Percentiles rank a stretch among this genome's conserved stretches.
Conservation (phyloP, 257 asterid genomes). For the Penstemon barbatus region DNA sequence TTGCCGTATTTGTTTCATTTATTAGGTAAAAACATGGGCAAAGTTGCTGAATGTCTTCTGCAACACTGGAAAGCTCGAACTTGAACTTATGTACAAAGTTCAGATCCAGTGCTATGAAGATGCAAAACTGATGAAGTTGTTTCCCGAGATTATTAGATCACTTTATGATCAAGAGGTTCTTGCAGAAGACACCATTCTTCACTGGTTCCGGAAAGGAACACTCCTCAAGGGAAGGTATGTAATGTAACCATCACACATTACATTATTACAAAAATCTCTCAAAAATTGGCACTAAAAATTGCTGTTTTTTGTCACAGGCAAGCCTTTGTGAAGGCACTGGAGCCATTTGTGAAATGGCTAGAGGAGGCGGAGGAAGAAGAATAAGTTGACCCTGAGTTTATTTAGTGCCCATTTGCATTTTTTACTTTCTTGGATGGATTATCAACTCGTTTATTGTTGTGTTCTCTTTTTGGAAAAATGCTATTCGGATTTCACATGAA, state of each 20-base stretch:
- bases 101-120: conserved; percentile 98
- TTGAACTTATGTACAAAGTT: conserved; percentile 91
- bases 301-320: conserved; percentile 49
- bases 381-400: conserved; percentile 21
- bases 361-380: conserved; percentile 99
- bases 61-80: conserved; percentile 81
- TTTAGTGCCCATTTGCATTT: no score
- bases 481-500: no score
- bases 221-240: conserved; percentile 87
- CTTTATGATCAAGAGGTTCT: conserved; percentile 94
- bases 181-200: conserved; percentile 94
- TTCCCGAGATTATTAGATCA: conserved; percentile 91
- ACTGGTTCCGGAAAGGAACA: conserved; percentile 95
- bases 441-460: no score
- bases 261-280: no score
- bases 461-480: no score
- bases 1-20: no score
- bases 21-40: conserved; percentile 79
- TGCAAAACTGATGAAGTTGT: conserved; percentile 91
- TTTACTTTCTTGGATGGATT: no score
- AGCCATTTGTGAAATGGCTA: conserved; percentile 93
- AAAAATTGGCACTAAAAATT: neutral
- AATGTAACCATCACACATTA: neutral
- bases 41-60: conserved; percentile 75
- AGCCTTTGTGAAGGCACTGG: conserved; percentile 87